Base-by-base conservation (phyloP, 805 yeast species). In the Candida ficus region DNA sequence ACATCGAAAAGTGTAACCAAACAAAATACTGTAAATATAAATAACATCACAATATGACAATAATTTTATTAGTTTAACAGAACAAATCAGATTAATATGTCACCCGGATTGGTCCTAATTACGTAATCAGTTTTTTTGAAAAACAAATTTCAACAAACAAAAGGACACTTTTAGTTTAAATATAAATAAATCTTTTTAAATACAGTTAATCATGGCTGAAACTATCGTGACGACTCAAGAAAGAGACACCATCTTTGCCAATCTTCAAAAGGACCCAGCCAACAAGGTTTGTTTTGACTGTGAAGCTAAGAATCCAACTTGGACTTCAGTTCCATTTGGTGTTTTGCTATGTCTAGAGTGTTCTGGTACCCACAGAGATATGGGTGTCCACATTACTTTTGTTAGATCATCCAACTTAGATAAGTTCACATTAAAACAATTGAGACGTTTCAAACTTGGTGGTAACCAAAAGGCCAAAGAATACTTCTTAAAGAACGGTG, bases 261-360 rank as follows among this genome's bases (percentile, higher is more conserved):
- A 48, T 20, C 38, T 56, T 8, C 48, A 48, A 67, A 81, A 62
- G 70, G 74, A 56, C 47, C 79, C 79, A 20, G 84, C 88, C 35
- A 90, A 90, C 69, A 82, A 82, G 56, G 77, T 72, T 29, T 93
- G 99, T 66, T 91, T 93, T 65, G 99, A 93, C 61, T 93, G 99
- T 64, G 76, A 83, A 39, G 85, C 90, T 53, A 88, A 85, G 59
- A 90, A 90, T 61, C 98, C 99, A 28, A 88, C 98, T 0, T 93
- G 99, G 99, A 87, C 99, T 4, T 91, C 98, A 12, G 89, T 91
- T 41, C 96, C 98, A 12, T 91, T 87, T 63, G 99, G 97, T 41
- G 85, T 90, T 38, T 76, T 90, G 60, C 67, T 93, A 44, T 93
- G 99, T 68, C 73, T 90, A 45, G 95, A 93, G 62, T 93, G 99